Percentiles rank a stretch among this genome's conserved stretches.
phyloP scores from a whole-genome alignment of 106 monocot species.

The Triglochin maritima region DNA sequence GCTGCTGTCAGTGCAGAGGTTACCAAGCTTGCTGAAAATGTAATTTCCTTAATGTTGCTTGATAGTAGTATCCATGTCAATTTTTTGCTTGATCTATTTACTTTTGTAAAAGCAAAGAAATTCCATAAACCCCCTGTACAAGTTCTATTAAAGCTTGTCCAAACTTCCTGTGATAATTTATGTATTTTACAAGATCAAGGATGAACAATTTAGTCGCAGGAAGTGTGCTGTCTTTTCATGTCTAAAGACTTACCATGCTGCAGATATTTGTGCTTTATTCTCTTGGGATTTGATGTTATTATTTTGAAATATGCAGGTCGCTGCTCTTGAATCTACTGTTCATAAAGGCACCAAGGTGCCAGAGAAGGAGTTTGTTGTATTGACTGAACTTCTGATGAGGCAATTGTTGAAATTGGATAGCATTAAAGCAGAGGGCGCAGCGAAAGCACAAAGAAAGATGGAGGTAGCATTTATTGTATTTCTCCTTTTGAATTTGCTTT shows the following conservation, averaged over 20 bases:
- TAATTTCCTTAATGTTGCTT: neutral
- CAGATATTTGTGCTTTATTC: too few relatives aligned
- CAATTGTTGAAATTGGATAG: slow-evolving; percentile 81
- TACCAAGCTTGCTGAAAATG: slow-evolving; percentile 47
- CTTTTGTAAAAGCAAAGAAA: too few relatives aligned
- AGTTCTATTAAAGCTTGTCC: neutral
- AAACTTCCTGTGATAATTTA: neutral
- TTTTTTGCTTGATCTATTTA: neutral
- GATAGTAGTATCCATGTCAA: neutral
- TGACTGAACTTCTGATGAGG: slow-evolving; percentile 77
- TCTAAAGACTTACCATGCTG: too few relatives aligned
- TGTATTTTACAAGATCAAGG: neutral
- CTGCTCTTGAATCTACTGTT: slow-evolving; percentile 38
- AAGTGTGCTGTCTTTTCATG: too few relatives aligned
- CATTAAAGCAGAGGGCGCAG: slow-evolving; percentile 83
- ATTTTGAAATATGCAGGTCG: slow-evolving; percentile 31
- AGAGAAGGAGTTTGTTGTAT: slow-evolving; percentile 61
- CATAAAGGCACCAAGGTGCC: slow-evolving; percentile 37
- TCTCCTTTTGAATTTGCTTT: neutral
- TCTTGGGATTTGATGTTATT: neutral
- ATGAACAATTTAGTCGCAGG: too few relatives aligned
- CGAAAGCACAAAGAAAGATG: slow-evolving; percentile 58
- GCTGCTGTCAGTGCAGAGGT: slow-evolving; percentile 49
- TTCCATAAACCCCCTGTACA: neutral
- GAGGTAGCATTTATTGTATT: slow-evolving; percentile 34